Evolutionary conservation across 768 basidiomycete genomes (phyloP).

Genomic region (Termitomyces sp.): DNA sequence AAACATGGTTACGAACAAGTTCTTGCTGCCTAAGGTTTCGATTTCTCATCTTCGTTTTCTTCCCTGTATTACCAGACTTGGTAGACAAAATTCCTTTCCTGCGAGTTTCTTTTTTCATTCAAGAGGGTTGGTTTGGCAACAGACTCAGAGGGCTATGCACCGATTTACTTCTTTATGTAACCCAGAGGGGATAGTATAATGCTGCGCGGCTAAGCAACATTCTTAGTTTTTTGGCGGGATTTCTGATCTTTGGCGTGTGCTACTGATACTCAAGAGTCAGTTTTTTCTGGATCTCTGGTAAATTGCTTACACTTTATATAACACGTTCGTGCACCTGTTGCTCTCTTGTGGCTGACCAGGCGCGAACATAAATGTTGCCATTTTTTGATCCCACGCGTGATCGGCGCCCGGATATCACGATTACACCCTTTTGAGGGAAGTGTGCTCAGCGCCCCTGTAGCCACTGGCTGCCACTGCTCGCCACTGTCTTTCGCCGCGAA

Average conservation of each 20-base stretch:
- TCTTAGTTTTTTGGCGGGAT: neutral
- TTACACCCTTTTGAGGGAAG: constrained; percentile 1
- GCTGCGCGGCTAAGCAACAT: neutral
- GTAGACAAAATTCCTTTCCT: neutral
- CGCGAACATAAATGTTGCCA: neutral
- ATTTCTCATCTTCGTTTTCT: neutral
- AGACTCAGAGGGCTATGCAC: neutral
- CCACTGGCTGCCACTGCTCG: neutral
- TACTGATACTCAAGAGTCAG: neutral
- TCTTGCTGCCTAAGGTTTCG: neutral
- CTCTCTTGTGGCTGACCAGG: no score
- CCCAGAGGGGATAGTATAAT: neutral
- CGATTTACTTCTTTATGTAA: neutral
- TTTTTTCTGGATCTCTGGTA: no score
- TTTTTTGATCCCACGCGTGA: neutral
- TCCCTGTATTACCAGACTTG: neutral
- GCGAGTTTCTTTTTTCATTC: neutral
- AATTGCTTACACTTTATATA: no score
- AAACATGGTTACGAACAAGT: neutral
- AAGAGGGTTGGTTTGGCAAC: neutral
- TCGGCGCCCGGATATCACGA: neutral
- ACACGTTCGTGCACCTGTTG: no score
- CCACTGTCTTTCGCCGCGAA: neutral
- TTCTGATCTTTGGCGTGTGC: neutral
- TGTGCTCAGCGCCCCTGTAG: neutral